phyloP scores from a whole-genome alignment of 1,284 basidiomycete genomes.

The Malassezia sympodialis region DNA sequence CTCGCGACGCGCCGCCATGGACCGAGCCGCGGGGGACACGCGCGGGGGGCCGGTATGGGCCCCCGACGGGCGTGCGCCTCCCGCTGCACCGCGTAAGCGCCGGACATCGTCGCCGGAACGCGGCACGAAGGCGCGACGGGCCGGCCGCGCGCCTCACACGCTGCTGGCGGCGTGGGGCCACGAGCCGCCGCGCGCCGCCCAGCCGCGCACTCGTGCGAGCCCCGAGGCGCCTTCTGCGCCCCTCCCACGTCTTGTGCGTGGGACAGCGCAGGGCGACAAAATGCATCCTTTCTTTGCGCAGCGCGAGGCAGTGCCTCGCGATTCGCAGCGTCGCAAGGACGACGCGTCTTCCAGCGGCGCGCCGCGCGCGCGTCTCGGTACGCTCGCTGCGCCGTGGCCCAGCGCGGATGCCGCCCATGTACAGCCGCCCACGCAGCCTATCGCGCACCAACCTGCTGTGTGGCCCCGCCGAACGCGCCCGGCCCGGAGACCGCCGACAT shows the following conservation, averaged over 20 bases:
- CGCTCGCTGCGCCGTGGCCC: slow-evolving; percentile 7
- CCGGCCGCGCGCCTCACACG: background rate
- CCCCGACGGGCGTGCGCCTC: background rate
- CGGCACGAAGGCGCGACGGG: background rate
- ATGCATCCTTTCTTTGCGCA: slow-evolving; percentile 17
- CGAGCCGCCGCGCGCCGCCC: background rate
- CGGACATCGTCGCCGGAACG: background rate
- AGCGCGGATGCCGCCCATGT: slow-evolving; percentile 2
- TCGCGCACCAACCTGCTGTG: background rate
- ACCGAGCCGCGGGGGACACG: background rate
- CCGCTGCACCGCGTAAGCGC: background rate
- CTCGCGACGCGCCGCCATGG: background rate
- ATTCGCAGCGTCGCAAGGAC: background rate
- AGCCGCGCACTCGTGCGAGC: background rate
- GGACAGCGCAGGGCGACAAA: background rate
- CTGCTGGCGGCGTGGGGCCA: slow-evolving; percentile 6
- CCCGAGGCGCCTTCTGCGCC: background rate
- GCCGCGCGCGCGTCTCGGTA: background rate
- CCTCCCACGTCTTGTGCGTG: slow-evolving; percentile 13
- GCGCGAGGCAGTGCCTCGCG: background rate
- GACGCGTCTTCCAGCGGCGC: background rate
- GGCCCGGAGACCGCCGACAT: no score
- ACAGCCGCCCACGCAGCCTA: background rate
- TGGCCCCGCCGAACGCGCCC: background rate
- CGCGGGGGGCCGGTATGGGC: background rate